Evolutionary conservation across 306 rosid species (phyloP).

Genomic region (Fagus sylvatica): DNA sequence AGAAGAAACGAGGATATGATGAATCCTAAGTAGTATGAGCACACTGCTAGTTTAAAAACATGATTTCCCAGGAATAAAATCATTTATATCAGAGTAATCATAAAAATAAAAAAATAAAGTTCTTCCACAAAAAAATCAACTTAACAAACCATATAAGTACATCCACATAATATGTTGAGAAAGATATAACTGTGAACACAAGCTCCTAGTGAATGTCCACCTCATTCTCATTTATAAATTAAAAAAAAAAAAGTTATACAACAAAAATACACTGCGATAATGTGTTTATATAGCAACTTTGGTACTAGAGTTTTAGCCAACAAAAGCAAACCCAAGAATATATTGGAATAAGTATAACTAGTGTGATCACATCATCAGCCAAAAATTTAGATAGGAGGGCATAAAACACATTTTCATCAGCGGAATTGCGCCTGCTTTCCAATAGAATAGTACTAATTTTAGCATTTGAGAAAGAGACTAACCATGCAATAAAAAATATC

Average conservation of each 20-base stretch:
- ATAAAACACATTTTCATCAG: neutral
- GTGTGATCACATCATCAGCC: neutral
- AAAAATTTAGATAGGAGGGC: neutral
- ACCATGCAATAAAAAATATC: slow-evolving; percentile 79
- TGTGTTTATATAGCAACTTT: neutral
- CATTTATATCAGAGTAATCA: neutral
- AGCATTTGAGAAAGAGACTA: slow-evolving; percentile 34
- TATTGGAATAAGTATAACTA: neutral
- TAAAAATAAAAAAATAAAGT: too few relatives aligned
- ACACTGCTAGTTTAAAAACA: neutral
- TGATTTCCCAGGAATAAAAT: neutral
- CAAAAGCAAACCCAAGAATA: neutral
- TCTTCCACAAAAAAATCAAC: neutral
- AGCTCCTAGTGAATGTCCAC: neutral
- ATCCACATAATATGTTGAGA: neutral
- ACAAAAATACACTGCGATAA: neutral
- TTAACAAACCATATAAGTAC: too few relatives aligned
- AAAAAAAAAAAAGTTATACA: neutral
- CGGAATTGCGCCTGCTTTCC: neutral
- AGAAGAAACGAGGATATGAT: neutral
- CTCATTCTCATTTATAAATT: neutral
- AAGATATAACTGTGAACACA: neutral
- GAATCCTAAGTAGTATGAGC: neutral
- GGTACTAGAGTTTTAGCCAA: neutral
- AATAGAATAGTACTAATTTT: neutral